Percentiles rank a stretch among this genome's conserved stretches.
Conservation (phyloP, 768 basidiomycete genomes). For the Trametes sanguinea region DNA sequence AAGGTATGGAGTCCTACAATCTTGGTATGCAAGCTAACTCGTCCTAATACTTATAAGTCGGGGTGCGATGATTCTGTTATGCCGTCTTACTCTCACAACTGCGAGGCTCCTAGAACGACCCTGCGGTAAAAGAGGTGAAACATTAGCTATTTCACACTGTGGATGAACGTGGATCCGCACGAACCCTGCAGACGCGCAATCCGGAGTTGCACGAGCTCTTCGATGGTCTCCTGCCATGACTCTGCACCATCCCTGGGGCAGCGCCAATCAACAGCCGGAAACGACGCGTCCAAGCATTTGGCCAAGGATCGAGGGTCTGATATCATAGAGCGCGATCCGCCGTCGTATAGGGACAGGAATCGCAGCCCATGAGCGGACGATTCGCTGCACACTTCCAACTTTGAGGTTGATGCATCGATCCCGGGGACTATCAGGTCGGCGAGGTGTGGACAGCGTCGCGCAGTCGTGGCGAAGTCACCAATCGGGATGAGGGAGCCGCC, state of each 20-base stretch:
- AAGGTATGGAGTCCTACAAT: no score
- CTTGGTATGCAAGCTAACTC: no score
- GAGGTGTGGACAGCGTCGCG: slow-evolving; percentile 4
- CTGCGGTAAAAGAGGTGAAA: no score
- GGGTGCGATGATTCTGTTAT: no score
- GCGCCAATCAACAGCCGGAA: slow-evolving; percentile 16
- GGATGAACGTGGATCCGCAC: no score
- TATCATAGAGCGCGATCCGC: slow-evolving; percentile 8
- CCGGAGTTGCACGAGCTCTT: slow-evolving; percentile 14
- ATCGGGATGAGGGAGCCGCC: neutral
- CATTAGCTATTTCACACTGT: no score
- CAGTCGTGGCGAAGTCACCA: neutral
- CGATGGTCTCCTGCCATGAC: slow-evolving; percentile 13
- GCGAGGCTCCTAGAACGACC: no score
- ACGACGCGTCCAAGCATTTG: slow-evolving; percentile 6
- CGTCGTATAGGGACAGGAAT: slow-evolving; percentile 5
- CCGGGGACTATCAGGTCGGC: slow-evolving; percentile 11
- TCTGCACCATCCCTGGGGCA: slow-evolving; percentile 8
- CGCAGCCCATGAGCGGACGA: neutral
- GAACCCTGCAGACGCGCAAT: neutral
- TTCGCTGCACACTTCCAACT: neutral
- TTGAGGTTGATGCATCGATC: slow-evolving; percentile 4
- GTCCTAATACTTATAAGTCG: no score
- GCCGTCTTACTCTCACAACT: no score
- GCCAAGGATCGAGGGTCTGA: slow-evolving; percentile 10